phyloP scores from a whole-genome alignment of 345 rosid species.

The Barbarea vulgaris region DNA sequence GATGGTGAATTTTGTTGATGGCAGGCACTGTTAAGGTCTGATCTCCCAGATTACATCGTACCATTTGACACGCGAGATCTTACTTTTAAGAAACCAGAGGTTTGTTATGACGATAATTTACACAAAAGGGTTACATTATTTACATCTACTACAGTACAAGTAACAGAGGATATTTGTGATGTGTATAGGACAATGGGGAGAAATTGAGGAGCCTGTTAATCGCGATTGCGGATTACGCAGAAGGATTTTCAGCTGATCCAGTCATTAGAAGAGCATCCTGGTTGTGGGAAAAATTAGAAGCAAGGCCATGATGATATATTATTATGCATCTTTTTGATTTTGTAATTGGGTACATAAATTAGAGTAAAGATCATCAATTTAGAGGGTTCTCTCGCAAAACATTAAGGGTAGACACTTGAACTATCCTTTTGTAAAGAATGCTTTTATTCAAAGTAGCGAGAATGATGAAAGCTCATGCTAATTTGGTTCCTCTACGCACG shows the following conservation, averaged over 20 bases:
- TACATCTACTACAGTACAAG: neutral
- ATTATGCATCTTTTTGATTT: neutral
- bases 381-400: neutral
- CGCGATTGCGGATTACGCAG: constrained; percentile 79
- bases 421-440: constrained; percentile 20
- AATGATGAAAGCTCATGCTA: neutral
- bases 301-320: neutral
- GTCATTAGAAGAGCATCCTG: constrained; percentile 62
- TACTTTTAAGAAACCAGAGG: constrained; percentile 78
- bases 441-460: neutral
- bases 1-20: constrained; percentile 15
- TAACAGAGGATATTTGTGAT: constrained; percentile 11
- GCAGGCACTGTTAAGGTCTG: constrained; percentile 83
- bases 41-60: constrained; percentile 86
- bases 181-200: constrained; percentile 79
- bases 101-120: constrained; percentile 42
- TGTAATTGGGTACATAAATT: constrained; percentile 29
- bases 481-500: neutral
- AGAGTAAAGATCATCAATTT: neutral
- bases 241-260: constrained; percentile 89
- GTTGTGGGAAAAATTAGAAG: constrained; percentile 74
- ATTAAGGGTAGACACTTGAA: neutral
- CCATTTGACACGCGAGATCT: constrained; percentile 78
- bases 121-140: neutral
- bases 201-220: constrained; percentile 71